Percentiles rank a stretch among this genome's conserved stretches.
Evolutionary conservation across 768 basidiomycete species (phyloP).

Genomic region (Termitomyces sp.): DNA sequence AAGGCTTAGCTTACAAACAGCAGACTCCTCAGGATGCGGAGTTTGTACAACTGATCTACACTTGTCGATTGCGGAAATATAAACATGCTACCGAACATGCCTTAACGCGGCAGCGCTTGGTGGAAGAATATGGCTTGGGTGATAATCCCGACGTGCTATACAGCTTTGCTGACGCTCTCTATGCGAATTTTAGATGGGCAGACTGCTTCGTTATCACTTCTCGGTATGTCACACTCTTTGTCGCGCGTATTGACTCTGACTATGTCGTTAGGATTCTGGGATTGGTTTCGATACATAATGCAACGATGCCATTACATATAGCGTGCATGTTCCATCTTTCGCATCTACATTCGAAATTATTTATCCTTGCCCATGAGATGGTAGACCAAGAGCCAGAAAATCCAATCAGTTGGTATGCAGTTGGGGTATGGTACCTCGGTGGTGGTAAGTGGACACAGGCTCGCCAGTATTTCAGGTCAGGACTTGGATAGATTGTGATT

Average conservation of each 20-base stretch:
- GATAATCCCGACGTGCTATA: conserved; percentile 93
- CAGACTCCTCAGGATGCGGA: conserved; percentile 87
- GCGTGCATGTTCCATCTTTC: conserved; percentile 97
- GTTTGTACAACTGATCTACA: conserved; percentile 91
- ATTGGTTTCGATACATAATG: conserved; percentile 78
- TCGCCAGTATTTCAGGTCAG: conserved; percentile 88
- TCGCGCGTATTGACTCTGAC: not conserved
- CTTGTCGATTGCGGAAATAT: conserved; percentile 61
- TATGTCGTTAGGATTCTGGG: conserved; percentile 63
- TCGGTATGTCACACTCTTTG: conserved; percentile 36
- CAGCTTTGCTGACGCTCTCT: conserved; percentile 87
- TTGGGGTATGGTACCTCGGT: conserved; percentile 93
- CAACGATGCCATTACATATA: conserved; percentile 90
- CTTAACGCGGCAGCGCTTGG: conserved; percentile 51
- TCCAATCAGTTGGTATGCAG: conserved; percentile 96
- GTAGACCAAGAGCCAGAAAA: conserved; percentile 93
- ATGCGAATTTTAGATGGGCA: conserved; percentile 84
- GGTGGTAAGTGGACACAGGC: conserved; percentile 87
- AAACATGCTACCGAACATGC: no score
- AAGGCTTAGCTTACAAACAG: conserved; percentile 71
- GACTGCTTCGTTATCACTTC: conserved; percentile 90
- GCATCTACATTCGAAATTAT: conserved; percentile 87
- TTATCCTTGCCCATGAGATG: conserved; percentile 94
- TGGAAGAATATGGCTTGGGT: conserved; percentile 75
- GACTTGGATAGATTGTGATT: not conserved